Percentiles rank a stretch among this genome's conserved stretches.
Conservation (phyloP, 2,329 filamentous ascomycete species). For the Herpotrichia juniperi region DNA sequence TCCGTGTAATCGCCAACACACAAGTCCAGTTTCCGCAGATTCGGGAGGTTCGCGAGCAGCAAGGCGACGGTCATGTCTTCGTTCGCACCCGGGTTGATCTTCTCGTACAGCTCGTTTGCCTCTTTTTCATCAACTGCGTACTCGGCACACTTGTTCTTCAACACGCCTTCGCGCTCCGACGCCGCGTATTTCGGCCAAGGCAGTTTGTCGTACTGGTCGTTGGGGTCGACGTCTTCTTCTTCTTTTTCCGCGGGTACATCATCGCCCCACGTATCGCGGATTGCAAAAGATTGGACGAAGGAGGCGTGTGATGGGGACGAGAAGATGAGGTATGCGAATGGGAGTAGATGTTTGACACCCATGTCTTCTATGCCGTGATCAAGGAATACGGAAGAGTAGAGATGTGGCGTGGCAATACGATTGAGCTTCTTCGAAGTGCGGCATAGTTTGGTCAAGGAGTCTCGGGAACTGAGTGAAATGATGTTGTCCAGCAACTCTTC, state of each 20-base stretch:
- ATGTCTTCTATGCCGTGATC: not conserved
- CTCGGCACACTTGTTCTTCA: not conserved
- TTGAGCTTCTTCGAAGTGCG: not conserved
- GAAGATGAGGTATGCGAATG: not conserved
- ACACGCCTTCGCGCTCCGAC: not conserved
- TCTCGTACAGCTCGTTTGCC: not conserved
- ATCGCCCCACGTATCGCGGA: not conserved
- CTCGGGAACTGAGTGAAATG: not conserved
- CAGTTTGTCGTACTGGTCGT: not conserved
- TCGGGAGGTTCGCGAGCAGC: not conserved
- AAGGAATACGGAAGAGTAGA: not conserved
- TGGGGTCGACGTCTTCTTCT: not conserved
- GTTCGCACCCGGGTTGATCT: not conserved
- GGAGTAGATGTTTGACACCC: not conserved
- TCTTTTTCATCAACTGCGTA: not conserved
- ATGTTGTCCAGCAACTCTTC: not conserved
- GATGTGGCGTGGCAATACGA: not conserved
- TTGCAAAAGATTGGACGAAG: not conserved
- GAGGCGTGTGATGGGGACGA: not conserved
- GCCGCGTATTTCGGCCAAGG: not conserved
- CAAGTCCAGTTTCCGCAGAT: not conserved
- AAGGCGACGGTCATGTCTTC: not conserved
- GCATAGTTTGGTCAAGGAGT: not conserved
- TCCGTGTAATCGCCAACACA: not conserved
- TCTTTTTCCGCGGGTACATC: not conserved